Evolutionary conservation across 306 rosid genomes (phyloP).

Genomic region (Rubus parviflorus): DNA sequence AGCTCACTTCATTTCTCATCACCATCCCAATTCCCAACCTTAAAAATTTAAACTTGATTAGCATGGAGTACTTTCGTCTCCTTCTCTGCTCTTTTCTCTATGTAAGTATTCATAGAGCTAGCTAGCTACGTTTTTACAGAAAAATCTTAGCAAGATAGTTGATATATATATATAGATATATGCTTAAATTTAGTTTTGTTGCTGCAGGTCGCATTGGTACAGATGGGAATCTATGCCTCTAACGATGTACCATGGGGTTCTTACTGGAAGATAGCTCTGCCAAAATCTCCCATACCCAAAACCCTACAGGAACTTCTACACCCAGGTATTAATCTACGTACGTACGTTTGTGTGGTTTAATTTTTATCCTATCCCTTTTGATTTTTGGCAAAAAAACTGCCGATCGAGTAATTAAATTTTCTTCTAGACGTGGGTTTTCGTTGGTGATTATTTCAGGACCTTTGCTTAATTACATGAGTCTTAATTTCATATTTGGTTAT

Average conservation of each 20-base stretch:
- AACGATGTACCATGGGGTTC: background rate
- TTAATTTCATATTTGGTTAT: too few relatives aligned
- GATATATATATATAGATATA: background rate
- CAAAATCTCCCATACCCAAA: conserved; percentile 10
- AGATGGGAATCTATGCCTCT: background rate
- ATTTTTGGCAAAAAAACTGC: too few relatives aligned
- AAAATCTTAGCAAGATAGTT: background rate
- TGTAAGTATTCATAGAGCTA: conserved; percentile 6
- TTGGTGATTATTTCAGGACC: too few relatives aligned
- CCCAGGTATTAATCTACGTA: background rate
- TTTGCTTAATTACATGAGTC: too few relatives aligned
- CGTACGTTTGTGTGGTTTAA: too few relatives aligned
- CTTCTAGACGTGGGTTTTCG: too few relatives aligned
- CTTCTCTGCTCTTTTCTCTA: conserved; percentile 9
- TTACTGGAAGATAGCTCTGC: conserved; percentile 9
- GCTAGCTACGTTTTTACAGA: too few relatives aligned
- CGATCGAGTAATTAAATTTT: too few relatives aligned
- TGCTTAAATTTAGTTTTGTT: background rate
- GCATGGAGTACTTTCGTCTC: conserved; percentile 5
- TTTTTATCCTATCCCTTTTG: too few relatives aligned
- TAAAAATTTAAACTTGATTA: background rate
- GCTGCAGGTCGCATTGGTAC: conserved; percentile 1
- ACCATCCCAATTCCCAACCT: background rate
- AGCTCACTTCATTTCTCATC: background rate
- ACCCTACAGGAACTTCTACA: conserved; percentile 15